Evolutionary conservation across 2,329 filamentous ascomycete genomes (phyloP).

Genomic region (Proliferodiscus dingleyae): DNA sequence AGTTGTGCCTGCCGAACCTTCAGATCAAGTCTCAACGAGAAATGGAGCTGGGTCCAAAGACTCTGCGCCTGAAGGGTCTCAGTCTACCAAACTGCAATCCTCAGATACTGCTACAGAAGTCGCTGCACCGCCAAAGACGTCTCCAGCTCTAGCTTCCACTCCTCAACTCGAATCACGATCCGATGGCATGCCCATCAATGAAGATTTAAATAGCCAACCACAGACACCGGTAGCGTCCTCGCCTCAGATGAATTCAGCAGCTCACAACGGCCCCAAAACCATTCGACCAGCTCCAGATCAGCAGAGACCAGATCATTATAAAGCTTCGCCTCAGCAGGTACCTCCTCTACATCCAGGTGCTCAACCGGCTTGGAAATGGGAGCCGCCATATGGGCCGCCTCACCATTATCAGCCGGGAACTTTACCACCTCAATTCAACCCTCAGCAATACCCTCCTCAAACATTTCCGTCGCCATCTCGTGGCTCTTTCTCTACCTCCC

Average conservation of each 20-base stretch:
- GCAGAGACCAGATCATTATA: constrained; percentile 19
- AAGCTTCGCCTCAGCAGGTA: constrained; percentile 15
- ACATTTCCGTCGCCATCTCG: constrained; percentile 7
- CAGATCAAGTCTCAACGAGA: not conserved
- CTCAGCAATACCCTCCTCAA: constrained; percentile 10
- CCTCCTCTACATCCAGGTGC: constrained; percentile 24
- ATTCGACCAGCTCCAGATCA: constrained; percentile 8
- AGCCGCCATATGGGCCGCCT: constrained; percentile 22
- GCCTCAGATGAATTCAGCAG: constrained; percentile 10
- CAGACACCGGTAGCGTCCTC: constrained; percentile 13
- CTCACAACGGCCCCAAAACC: constrained; percentile 5
- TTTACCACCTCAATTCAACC: not conserved
- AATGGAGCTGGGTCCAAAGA: constrained; percentile 17
- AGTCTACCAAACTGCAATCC: constrained; percentile 6
- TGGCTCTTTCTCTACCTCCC: constrained; percentile 25
- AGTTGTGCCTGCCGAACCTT: not conserved
- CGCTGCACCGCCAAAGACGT: constrained; percentile 3
- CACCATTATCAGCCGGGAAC: constrained; percentile 12
- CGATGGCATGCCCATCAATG: constrained; percentile 25
- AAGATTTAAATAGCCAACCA: constrained; percentile 22
- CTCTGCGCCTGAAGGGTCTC: constrained; percentile 8
- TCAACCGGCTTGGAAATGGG: constrained; percentile 24
- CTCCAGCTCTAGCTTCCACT: constrained; percentile 13
- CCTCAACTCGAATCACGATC: constrained; percentile 17
- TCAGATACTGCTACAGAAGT: constrained; percentile 4